phyloP scores from a whole-genome alignment of 306 rosid genomes.

The Sphenostylis stenocarpa region DNA sequence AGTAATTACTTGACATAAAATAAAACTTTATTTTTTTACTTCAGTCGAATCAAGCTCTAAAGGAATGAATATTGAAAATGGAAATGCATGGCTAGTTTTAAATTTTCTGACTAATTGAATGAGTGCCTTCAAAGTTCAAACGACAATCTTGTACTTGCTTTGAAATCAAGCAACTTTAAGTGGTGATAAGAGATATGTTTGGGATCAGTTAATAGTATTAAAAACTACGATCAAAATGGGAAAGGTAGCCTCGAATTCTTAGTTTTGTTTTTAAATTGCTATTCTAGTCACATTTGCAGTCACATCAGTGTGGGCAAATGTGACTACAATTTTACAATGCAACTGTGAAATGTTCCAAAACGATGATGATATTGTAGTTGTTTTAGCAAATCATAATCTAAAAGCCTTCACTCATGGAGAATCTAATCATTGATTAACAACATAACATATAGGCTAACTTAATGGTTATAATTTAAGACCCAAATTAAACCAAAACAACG shows the following conservation, averaged over 20 bases:
- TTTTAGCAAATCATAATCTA: background rate
- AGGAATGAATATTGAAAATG: background rate
- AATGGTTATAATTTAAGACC: background rate
- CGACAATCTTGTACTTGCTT: conserved; percentile 26
- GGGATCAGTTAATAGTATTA: conserved; percentile 20
- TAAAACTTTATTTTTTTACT: background rate
- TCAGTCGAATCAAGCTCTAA: background rate
- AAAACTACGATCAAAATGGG: background rate
- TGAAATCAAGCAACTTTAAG: conserved; percentile 33
- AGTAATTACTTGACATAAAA: background rate
- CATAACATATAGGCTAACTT: background rate
- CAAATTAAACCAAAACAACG: conserved; percentile 11
- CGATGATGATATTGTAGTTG: background rate
- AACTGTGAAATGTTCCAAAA: background rate
- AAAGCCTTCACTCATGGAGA: background rate
- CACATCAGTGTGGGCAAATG: conserved; percentile 4
- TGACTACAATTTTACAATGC: background rate
- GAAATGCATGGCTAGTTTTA: background rate
- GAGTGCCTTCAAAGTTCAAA: conserved; percentile 24
- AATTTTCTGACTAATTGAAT: background rate
- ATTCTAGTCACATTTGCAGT: background rate
- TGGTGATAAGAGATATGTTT: background rate
- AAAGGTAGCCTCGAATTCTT: background rate
- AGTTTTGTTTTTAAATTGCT: background rate
- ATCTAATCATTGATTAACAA: conserved; percentile 9